Percentiles rank a stretch among this genome's conserved stretches.
These are phyloP conservation scores for Symmetrospora coprosmae DNA, from an alignment of 768 basidiomycete species.

Conservation along the genomic window DNA sequence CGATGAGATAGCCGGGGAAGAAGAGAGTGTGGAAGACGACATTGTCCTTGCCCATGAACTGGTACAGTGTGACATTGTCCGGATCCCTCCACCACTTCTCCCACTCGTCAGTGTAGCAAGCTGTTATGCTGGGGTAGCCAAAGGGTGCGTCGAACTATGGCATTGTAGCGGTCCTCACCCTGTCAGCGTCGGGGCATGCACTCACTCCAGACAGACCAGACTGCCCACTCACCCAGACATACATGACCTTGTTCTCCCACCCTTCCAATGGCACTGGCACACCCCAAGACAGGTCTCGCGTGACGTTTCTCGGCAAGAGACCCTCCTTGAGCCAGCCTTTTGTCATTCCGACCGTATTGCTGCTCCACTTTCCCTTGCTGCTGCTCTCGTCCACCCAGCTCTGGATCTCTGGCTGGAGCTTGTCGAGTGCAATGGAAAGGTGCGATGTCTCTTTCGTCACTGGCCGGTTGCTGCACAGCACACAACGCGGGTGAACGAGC, in stretches of 20 bases:
- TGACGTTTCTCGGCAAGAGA: constrained; percentile 74
- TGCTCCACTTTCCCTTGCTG: constrained; percentile 76
- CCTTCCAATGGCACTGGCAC: constrained; percentile 79
- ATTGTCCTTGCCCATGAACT: constrained; percentile 99
- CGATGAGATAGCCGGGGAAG: constrained; percentile 78
- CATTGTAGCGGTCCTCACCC: too few relatives aligned
- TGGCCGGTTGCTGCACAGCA: constrained; percentile 63
- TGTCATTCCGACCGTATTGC: constrained; percentile 79
- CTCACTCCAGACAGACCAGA: neutral
- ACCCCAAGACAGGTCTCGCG: constrained; percentile 89
- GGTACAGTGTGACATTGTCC: constrained; percentile 74
- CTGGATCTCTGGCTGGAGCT: constrained; percentile 64
- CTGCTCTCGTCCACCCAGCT: constrained; percentile 72
- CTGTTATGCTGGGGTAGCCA: constrained; percentile 94
- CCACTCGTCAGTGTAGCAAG: constrained; percentile 87
- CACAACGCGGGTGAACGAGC: constrained; percentile 84
- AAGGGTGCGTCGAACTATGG: constrained; percentile 95
- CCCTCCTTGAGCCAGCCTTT: constrained; percentile 77
- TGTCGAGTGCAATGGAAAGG: constrained; percentile 78
- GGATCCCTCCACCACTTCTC: constrained; percentile 93
- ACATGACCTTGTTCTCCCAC: constrained; percentile 89
- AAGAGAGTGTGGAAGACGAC: constrained; percentile 97
- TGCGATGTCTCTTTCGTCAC: constrained; percentile 69
- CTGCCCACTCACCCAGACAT: constrained; percentile 71
- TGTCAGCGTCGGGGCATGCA: constrained; percentile 1